phyloP scores from a whole-genome alignment of 345 rosid species.

The Citrus trifoliata region DNA sequence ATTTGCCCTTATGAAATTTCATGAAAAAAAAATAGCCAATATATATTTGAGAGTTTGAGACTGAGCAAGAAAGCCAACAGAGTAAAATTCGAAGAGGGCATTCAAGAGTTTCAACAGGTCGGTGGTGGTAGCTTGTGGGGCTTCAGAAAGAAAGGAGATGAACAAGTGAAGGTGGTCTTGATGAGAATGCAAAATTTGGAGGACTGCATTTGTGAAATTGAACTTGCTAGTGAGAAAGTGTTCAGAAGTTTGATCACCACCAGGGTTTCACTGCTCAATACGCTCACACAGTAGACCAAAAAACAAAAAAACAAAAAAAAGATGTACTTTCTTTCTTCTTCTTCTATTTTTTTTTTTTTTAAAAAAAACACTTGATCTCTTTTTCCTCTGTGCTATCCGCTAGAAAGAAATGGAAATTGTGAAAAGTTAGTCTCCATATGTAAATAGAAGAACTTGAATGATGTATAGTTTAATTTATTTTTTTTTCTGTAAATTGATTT shows the following conservation, averaged over 20 bases:
- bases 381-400: neutral
- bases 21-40: too few species aligned
- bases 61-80: slow-evolving; percentile 28
- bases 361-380: neutral
- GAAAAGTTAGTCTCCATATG: neutral
- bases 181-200: slow-evolving; percentile 45
- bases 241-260: slow-evolving; percentile 53
- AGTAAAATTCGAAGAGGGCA: slow-evolving; percentile 22
- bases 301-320: neutral
- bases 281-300: slow-evolving; percentile 32
- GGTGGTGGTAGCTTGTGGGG: slow-evolving; percentile 36
- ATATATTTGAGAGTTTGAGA: neutral
- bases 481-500: slow-evolving; percentile 6
- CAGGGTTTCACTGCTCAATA: slow-evolving; percentile 57
- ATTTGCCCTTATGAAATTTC: too few species aligned
- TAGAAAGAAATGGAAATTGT: slow-evolving; percentile 3
- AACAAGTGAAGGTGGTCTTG: slow-evolving; percentile 39
- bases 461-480: slow-evolving; percentile 3
- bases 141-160: slow-evolving; percentile 45
- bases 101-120: slow-evolving; percentile 39
- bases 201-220: slow-evolving; percentile 32
- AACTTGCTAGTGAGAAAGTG: slow-evolving; percentile 34
- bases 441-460: neutral
- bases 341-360: too few species aligned
- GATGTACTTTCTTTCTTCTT: too few species aligned